Evolutionary conservation across 345 rosid genomes (phyloP).

Genomic region (Cardamine resedifolia): DNA sequence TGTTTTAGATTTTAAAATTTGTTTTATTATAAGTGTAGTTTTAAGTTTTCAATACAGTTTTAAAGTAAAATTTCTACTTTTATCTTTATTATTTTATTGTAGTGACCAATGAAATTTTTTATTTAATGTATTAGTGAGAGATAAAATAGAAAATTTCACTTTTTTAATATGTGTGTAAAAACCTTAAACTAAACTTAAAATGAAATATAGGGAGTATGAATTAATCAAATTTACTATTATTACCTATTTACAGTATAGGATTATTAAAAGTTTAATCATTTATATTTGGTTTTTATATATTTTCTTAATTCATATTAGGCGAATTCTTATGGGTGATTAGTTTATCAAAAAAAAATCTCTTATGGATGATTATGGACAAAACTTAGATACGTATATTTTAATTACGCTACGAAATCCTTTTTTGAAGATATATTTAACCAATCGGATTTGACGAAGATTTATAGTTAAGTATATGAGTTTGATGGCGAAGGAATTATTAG

Average conservation of each 20-base stretch:
- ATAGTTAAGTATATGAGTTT: not conserved
- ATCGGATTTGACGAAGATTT: not conserved
- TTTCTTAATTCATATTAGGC: not conserved
- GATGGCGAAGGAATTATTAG: not conserved
- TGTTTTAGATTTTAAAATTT: too few relatives aligned
- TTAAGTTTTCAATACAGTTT: too few relatives aligned
- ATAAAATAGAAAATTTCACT: too few relatives aligned
- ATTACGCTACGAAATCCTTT: not conserved
- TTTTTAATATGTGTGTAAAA: too few relatives aligned
- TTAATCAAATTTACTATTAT: not conserved
- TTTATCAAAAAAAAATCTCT: not conserved
- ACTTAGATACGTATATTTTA: not conserved
- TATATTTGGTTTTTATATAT: not conserved
- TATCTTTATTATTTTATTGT: too few relatives aligned
- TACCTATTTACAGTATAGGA: not conserved
- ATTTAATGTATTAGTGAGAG: too few relatives aligned
- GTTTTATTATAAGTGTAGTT: too few relatives aligned
- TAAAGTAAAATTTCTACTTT: too few relatives aligned
- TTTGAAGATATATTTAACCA: not conserved
- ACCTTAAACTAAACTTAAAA: too few relatives aligned
- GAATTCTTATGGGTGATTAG: not conserved
- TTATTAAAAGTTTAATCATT: not conserved
- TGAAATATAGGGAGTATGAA: not conserved
- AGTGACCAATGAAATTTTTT: too few relatives aligned
- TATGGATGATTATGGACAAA: not conserved